Conservation (phyloP, 2,329 filamentous ascomycete genomes). For the Xylaria sp. region DNA sequence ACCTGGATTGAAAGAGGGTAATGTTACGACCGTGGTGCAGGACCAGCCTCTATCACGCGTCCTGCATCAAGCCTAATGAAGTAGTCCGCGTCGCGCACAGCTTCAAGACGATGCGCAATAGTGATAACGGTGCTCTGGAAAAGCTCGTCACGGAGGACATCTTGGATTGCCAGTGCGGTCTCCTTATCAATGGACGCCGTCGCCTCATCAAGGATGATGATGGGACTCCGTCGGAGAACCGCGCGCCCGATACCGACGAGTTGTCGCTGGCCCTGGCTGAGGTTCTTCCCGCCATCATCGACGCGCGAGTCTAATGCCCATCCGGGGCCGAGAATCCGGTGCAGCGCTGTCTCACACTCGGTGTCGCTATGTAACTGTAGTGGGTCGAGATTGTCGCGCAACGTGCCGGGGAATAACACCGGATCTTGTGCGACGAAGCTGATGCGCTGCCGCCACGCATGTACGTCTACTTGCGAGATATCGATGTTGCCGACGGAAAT, state of each 20-base stretch:
- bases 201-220: conserved; percentile 73
- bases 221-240: conserved; percentile 67
- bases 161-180: conserved; percentile 69
- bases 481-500: conserved; percentile 66
- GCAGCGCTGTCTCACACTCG: conserved; percentile 64
- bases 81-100: conserved; percentile 68
- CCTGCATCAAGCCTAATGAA: conserved; percentile 65
- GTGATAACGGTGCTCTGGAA: conserved; percentile 69
- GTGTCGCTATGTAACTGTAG: conserved; percentile 66
- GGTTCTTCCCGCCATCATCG: conserved; percentile 69
- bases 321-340: conserved; percentile 66
- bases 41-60: conserved; percentile 61
- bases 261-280: conserved; percentile 72
- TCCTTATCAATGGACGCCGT: conserved; percentile 71
- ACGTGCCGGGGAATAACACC: conserved; percentile 67
- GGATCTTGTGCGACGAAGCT: conserved; percentile 74
- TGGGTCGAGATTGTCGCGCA: conserved; percentile 76
- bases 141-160: conserved; percentile 66
- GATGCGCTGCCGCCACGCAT: conserved; percentile 66
- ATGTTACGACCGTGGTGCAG: conserved; percentile 39
- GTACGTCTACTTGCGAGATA: conserved; percentile 64
- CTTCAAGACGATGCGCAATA: conserved; percentile 73
- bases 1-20: not conserved
- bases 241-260: conserved; percentile 70
- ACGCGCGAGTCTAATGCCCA: conserved; percentile 63